Base-by-base conservation (phyloP, 371 early-diverging fungal species). In the Lichtheimia corymbifera region DNA sequence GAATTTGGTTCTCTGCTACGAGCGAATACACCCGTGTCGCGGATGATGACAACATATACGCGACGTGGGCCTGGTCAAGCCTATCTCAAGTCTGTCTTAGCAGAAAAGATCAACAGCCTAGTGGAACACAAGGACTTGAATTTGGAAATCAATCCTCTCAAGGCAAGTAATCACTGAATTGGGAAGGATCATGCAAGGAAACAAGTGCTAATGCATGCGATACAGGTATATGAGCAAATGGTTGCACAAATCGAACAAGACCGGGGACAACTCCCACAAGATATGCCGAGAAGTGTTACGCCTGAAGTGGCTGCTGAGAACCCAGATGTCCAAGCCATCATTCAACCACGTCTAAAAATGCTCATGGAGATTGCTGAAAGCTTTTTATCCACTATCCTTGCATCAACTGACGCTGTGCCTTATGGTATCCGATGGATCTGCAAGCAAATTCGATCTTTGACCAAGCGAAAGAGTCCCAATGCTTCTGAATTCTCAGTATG, bases 351-450 rank as follows among this genome's bases (percentile, higher is more conserved):
- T n/a, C 62, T 94, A 6, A 80, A 80, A 55, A 90, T 89, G 77
- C 76, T 97, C 44, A 90, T 88, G 78, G 92, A 94, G 40, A 92
- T 95, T 49, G 90, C 96, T 9, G 87, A 88, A 54, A 79, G 82
- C 9, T 95, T 97, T 62, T 72, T 97, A 28, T 82, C 84, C 14
- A 93, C 92, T 9, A 95, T 97, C 55, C 82, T 96, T 28, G 79
- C 77, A 7, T 90, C 92, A 1, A 80, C 92, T 14, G 88, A 92
- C 50, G 80, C 84, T 59, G 92, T 94, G 3, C 98, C 98, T 1
- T 97, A 94, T 63, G 98, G 97, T 51, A 97, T 97, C 69, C 86
- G 97, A n/a, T 97, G 97, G 97, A 94, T 97, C 51, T 97, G 98
- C 77, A 97, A 97, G 64, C 96, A 97, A 76, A 97, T 97, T 76